These are phyloP conservation scores for Coemansia guatemalensis DNA, from an alignment of 192 early-diverging fungal species.

Conservation along the genomic window DNA sequence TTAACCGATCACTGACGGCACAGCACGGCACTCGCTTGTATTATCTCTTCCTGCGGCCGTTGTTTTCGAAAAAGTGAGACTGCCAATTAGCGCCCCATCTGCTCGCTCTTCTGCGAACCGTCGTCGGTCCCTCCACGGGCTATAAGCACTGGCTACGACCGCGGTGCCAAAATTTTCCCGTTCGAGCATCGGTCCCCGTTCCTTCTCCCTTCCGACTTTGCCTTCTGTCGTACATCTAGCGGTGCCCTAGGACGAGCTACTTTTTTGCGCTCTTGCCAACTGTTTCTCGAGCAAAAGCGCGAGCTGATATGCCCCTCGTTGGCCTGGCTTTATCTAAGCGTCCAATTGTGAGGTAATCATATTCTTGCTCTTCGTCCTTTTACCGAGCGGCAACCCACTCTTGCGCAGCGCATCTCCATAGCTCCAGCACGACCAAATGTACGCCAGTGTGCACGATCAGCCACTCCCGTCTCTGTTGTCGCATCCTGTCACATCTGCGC, in stretches of 20 bases:
- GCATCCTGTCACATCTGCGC: constrained; percentile 39
- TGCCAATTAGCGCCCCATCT: too few relatives aligned
- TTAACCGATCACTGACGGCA: constrained; percentile 33
- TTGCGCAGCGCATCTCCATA: neutral
- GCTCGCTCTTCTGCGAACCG: too few relatives aligned
- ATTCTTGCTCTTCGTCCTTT: constrained; percentile 15
- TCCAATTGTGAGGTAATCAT: constrained; percentile 37
- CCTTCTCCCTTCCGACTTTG: too few relatives aligned
- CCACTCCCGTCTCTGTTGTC: constrained; percentile 49
- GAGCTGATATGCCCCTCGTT: constrained; percentile 7
- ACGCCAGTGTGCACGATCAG: constrained; percentile 50
- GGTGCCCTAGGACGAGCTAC: too few relatives aligned
- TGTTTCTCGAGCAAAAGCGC: neutral
- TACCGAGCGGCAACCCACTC: neutral
- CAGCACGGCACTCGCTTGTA: neutral
- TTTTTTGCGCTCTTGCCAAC: neutral
- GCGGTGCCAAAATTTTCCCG: too few relatives aligned
- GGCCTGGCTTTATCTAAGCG: constrained; percentile 7
- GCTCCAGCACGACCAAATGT: constrained; percentile 27
- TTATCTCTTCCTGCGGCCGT: too few relatives aligned
- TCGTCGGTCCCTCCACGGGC: too few relatives aligned
- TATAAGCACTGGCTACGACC: too few relatives aligned
- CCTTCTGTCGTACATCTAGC: too few relatives aligned
- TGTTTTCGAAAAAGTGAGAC: too few relatives aligned
- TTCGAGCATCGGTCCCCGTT: too few relatives aligned